Conservation (phyloP, 2,329 filamentous ascomycete genomes). For the Neonectria coccinea region DNA sequence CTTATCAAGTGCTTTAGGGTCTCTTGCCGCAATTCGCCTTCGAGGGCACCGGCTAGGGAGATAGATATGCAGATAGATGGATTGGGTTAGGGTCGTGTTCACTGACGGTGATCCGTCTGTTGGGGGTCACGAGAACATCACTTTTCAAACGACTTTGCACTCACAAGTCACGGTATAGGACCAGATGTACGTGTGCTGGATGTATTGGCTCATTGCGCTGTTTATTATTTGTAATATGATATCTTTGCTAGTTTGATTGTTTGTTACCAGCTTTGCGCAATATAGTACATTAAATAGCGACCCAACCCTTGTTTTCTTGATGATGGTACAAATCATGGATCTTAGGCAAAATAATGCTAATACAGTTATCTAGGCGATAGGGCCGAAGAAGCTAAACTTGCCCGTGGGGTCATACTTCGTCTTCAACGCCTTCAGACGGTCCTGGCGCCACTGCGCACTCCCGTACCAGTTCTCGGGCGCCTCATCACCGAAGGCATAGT, state of each 20-base stretch:
- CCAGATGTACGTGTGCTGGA: neutral
- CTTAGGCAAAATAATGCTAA: too few relatives aligned
- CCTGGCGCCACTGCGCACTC: constrained; percentile 60
- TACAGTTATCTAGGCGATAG: constrained; percentile 36
- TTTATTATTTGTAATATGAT: neutral
- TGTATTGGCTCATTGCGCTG: neutral
- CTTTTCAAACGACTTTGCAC: neutral
- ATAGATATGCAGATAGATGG: too few relatives aligned
- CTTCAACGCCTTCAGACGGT: constrained; percentile 60
- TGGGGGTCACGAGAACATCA: neutral
- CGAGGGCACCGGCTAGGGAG: too few relatives aligned
- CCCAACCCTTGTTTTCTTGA: neutral
- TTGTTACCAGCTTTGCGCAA: neutral
- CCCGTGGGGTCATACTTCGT: constrained; percentile 59
- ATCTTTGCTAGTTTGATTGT: neutral
- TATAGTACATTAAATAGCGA: neutral
- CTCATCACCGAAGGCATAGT: constrained; percentile 65
- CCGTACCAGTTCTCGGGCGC: constrained; percentile 58
- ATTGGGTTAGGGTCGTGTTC: neutral
- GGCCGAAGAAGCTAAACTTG: constrained; percentile 59
- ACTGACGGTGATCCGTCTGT: neutral
- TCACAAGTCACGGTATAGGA: neutral
- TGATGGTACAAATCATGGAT: neutral
- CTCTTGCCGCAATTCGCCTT: too few relatives aligned
- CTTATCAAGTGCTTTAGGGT: too few relatives aligned